These are phyloP conservation scores for Oryza coarctata DNA, from an alignment of 176 grass and related monocot species.

Conservation along the genomic window DNA sequence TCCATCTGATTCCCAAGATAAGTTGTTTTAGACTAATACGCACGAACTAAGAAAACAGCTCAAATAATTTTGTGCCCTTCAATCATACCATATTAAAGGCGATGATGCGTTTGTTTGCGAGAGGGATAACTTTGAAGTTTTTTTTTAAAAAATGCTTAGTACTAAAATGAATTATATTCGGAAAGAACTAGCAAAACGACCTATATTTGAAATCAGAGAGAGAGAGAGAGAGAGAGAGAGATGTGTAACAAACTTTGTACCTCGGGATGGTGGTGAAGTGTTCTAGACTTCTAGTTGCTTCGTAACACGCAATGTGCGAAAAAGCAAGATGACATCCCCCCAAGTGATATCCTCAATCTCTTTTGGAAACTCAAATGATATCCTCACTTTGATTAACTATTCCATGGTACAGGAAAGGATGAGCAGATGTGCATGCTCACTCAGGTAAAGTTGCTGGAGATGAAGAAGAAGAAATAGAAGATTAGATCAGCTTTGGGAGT, in stretches of 20 bases:
- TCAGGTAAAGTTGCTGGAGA: slow-evolving; percentile 41
- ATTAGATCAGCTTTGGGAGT: slow-evolving; percentile 14
- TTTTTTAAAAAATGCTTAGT: too few species aligned
- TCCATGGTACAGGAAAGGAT: slow-evolving; percentile 29
- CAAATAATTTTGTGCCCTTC: neutral
- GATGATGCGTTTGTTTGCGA: neutral
- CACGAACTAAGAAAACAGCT: neutral
- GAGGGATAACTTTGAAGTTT: neutral
- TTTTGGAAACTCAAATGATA: slow-evolving; percentile 6
- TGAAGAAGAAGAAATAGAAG: slow-evolving; percentile 15
- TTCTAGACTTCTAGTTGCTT: neutral
- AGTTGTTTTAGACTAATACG: neutral
- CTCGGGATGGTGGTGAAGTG: neutral
- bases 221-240: too few species aligned
- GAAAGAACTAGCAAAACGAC: too few species aligned
- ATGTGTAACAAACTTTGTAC: neutral
- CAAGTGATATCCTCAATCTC: slow-evolving; percentile 35
- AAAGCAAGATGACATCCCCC: neutral
- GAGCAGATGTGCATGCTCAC: slow-evolving; percentile 35
- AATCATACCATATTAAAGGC: neutral
- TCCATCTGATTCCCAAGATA: neutral
- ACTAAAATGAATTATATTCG: neutral
- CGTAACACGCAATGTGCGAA: neutral
- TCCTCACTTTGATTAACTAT: slow-evolving; percentile 13
- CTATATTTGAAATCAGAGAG: too few species aligned